These are phyloP conservation scores for Scorias spongiosa DNA, from an alignment of 2,329 filamentous ascomycete species.

Conservation along the genomic window DNA sequence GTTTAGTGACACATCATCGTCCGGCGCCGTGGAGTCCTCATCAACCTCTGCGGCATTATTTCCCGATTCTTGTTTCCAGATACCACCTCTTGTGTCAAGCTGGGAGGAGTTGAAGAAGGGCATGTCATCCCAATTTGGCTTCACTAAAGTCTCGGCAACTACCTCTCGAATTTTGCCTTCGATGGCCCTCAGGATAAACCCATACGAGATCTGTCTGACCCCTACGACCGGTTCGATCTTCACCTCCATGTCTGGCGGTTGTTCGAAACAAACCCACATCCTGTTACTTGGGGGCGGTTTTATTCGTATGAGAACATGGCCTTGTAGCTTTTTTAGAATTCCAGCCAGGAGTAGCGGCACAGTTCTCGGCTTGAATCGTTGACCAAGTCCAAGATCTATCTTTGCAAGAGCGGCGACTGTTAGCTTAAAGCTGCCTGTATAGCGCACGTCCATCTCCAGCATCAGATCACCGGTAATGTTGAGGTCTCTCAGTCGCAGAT, in stretches of 20 bases:
- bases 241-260: constrained; percentile 87
- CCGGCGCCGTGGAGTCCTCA: neutral
- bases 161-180: constrained; percentile 92
- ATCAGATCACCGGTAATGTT: constrained; percentile 83
- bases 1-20: neutral
- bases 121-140: constrained; percentile 91
- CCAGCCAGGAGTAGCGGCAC: constrained; percentile 80
- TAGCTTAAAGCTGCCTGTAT: constrained; percentile 75
- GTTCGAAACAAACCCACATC: constrained; percentile 88
- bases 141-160: constrained; percentile 76
- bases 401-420: constrained; percentile 87
- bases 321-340: constrained; percentile 69
- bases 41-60: constrained; percentile 2
- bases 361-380: constrained; percentile 76
- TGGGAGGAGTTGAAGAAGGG: constrained; percentile 73
- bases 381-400: constrained; percentile 58
- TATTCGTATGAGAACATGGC: constrained; percentile 69
- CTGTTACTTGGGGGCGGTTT: constrained; percentile 93
- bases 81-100: constrained; percentile 70
- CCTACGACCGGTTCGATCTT: constrained; percentile 93
- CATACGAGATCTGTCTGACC: constrained; percentile 88
- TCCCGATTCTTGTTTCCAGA: constrained; percentile 45
- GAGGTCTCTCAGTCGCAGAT: constrained; percentile 73
- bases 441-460: constrained; percentile 74
- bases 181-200: constrained; percentile 78